phyloP scores from a whole-genome alignment of 2,329 filamentous ascomycete species.

The Beauveria australis region DNA sequence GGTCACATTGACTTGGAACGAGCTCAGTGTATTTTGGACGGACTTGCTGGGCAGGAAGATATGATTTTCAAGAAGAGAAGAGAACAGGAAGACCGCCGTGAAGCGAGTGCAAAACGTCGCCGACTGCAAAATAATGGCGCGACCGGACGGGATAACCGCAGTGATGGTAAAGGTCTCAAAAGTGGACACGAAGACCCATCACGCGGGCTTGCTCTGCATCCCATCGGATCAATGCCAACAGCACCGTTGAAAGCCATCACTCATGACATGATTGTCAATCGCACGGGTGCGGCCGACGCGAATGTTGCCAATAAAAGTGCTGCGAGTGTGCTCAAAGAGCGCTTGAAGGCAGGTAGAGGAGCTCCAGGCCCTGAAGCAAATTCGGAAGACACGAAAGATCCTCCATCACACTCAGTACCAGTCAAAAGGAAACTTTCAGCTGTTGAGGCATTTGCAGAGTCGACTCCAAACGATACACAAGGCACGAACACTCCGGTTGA shows the following conservation, averaged over 20 bases:
- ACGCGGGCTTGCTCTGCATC: slow-evolving; percentile 24
- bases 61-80: slow-evolving; percentile 84
- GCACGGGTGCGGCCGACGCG: slow-evolving; percentile 55
- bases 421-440: slow-evolving; percentile 73
- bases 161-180: slow-evolving; percentile 15
- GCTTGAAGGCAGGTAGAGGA: slow-evolving; percentile 47
- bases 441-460: slow-evolving; percentile 54
- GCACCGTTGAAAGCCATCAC: slow-evolving; percentile 55
- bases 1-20: slow-evolving; percentile 80
- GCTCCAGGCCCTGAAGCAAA: slow-evolving; percentile 14
- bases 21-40: slow-evolving; percentile 80
- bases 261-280: slow-evolving; percentile 81
- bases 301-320: slow-evolving; percentile 90
- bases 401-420: slow-evolving; percentile 38
- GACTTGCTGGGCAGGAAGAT: slow-evolving; percentile 86
- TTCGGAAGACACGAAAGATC: slow-evolving; percentile 23
- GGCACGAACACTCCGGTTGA: slow-evolving; percentile 38
- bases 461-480: slow-evolving; percentile 47
- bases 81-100: slow-evolving; percentile 75
- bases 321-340: slow-evolving; percentile 76
- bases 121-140: slow-evolving; percentile 53
- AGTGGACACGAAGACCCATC: slow-evolving; percentile 28
- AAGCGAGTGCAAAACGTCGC: slow-evolving; percentile 70
- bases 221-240: slow-evolving; percentile 43
- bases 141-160: slow-evolving; percentile 13